phyloP scores from a whole-genome alignment of 176 grass and related monocot genomes.

The Poa annua region DNA sequence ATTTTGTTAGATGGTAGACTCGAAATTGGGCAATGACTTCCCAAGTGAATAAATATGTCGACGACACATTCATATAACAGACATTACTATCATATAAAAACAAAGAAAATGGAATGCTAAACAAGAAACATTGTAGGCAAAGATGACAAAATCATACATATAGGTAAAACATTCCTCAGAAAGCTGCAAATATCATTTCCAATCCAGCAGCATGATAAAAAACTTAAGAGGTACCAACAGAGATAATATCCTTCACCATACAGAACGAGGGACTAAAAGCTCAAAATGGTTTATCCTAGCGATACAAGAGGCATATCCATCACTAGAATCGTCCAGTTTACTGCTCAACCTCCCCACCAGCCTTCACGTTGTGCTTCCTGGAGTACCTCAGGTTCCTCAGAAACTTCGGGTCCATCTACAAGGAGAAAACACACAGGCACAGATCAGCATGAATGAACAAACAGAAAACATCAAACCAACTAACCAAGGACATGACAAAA shows the following conservation, averaged over 20 bases:
- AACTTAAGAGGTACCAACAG: conserved; percentile 5
- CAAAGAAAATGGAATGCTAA: background rate
- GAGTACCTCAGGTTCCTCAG: conserved; percentile 81
- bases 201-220: conserved; percentile 41
- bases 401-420: conserved; percentile 80
- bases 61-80: too few species aligned
- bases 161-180: conserved; percentile 2
- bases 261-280: conserved; percentile 24
- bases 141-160: background rate
- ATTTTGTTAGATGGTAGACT: too few species aligned
- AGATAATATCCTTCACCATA: conserved; percentile 30
- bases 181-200: conserved; percentile 15
- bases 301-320: conserved; percentile 36
- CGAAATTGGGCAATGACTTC: too few species aligned
- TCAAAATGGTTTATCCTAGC: conserved; percentile 41
- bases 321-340: conserved; percentile 20
- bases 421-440: background rate
- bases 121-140: background rate
- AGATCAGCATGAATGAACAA: background rate
- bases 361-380: conserved; percentile 69
- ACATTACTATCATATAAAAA: background rate
- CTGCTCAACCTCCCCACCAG: conserved; percentile 48
- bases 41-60: too few species aligned
- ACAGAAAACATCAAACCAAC: background rate
- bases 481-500: background rate